Evolutionary conservation across 768 basidiomycete species (phyloP).

Genomic region (Tricholoma sp.): DNA sequence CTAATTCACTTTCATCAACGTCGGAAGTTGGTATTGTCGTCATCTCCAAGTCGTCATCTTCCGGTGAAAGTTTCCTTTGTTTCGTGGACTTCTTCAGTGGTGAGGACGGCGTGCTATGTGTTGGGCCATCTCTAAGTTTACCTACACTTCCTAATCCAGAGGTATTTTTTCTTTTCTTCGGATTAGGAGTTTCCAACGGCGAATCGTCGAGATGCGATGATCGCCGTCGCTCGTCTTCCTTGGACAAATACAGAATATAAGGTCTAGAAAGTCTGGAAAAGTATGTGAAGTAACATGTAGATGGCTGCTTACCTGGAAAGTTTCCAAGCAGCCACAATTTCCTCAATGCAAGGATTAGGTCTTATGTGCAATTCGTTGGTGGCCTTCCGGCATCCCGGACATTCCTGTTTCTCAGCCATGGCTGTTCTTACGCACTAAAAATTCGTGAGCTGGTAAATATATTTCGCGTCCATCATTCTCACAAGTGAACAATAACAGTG

Average conservation of each 20-base stretch:
- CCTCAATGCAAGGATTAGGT: slow-evolving; percentile 67
- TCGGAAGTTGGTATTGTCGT: slow-evolving; percentile 31
- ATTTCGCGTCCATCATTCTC: slow-evolving; percentile 18
- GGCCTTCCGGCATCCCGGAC: slow-evolving; percentile 63
- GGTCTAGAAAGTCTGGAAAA: slow-evolving; percentile 26
- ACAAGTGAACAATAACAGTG: slow-evolving; percentile 82
- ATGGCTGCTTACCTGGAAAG: slow-evolving; percentile 48
- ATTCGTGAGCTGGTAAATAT: slow-evolving; percentile 2
- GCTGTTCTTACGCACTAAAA: slow-evolving; percentile 65
- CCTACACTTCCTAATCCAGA: background rate
- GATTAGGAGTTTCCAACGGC: slow-evolving; percentile 4
- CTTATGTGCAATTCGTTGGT: slow-evolving; percentile 59
- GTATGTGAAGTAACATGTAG: background rate
- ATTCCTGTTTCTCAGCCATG: slow-evolving; percentile 55
- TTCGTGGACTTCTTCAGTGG: slow-evolving; percentile 19
- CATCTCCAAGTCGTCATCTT: slow-evolving; percentile 4
- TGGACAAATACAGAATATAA: slow-evolving; percentile 37
- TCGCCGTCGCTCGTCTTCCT: slow-evolving; percentile 22
- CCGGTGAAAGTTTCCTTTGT: slow-evolving; percentile 6
- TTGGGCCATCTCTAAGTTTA: background rate
- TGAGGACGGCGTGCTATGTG: slow-evolving; percentile 12
- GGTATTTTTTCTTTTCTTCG: slow-evolving; percentile 14
- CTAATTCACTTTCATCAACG: slow-evolving; percentile 26
- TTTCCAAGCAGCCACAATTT: slow-evolving; percentile 66
- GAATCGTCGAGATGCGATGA: background rate